Evolutionary conservation across 352 stramenopile genomes (phyloP).

Genomic region (Albugo candida): DNA sequence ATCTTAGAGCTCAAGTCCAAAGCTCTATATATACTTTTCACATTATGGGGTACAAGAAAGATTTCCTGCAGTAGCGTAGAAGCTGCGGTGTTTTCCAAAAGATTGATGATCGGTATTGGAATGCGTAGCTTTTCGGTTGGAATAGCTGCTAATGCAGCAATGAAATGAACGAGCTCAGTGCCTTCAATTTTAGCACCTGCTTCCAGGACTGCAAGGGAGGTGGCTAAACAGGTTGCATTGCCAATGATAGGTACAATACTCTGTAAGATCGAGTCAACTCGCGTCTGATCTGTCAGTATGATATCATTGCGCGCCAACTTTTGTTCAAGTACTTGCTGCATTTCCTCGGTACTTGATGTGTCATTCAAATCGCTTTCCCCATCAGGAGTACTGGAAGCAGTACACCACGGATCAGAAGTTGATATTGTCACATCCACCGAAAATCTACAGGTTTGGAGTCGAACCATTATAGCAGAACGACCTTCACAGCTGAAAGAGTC

Average conservation of each 20-base stretch:
- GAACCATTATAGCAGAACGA: too few species aligned
- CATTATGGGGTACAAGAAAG: conserved; percentile 26
- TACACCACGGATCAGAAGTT: too few species aligned
- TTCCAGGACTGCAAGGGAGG: conserved; percentile 37
- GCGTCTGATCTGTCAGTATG: conserved; percentile 15
- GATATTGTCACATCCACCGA: too few species aligned
- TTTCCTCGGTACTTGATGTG: too few species aligned
- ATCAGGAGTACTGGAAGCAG: too few species aligned
- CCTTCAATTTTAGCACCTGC: conserved; percentile 42
- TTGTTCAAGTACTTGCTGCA: too few species aligned
- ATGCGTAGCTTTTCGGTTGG: conserved; percentile 23
- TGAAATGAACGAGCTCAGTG: conserved; percentile 26
- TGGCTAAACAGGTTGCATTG: conserved; percentile 30
- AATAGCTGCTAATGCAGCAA: conserved; percentile 25
- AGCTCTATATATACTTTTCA: conserved; percentile 33
- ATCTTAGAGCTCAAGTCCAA: conserved; percentile 36
- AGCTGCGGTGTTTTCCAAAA: conserved; percentile 45
- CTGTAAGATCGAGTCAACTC: conserved; percentile 19
- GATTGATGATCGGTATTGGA: conserved; percentile 52
- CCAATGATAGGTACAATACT: conserved; percentile 23
- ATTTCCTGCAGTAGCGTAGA: conserved; percentile 54
- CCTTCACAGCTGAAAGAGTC: too few species aligned
- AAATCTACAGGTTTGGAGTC: too few species aligned
- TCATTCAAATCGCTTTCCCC: too few species aligned
- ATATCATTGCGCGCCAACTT: too few species aligned